These are phyloP conservation scores for Orbilia brochopaga DNA, from an alignment of 2,329 filamentous ascomycete genomes.

Conservation along the genomic window DNA sequence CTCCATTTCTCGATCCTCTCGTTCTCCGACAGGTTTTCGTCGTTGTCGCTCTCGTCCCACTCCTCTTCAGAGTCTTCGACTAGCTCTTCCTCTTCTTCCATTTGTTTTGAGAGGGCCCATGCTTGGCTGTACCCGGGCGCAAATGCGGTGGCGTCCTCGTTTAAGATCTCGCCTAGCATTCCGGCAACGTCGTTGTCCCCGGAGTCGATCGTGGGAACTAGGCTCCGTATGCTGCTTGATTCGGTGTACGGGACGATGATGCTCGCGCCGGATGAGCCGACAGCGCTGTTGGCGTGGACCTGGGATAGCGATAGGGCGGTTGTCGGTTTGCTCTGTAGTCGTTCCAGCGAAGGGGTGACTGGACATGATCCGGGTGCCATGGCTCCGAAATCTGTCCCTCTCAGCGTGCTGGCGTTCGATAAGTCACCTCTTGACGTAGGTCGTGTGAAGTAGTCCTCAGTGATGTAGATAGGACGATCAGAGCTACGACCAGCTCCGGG, in stretches of 20 bases:
- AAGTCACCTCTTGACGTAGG: slow-evolving; percentile 29
- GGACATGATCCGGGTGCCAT: slow-evolving; percentile 33
- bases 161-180: slow-evolving; percentile 55
- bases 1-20: slow-evolving; percentile 76
- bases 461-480: slow-evolving; percentile 26
- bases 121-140: slow-evolving; percentile 33
- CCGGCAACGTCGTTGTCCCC: slow-evolving; percentile 55
- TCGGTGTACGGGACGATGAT: slow-evolving; percentile 47
- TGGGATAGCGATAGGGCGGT: slow-evolving; percentile 48
- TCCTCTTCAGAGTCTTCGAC: slow-evolving; percentile 53
- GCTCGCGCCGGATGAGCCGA: slow-evolving; percentile 35
- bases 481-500: background rate
- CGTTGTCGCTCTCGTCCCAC: slow-evolving; percentile 54
- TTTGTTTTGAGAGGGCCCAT: slow-evolving; percentile 39
- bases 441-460: slow-evolving; percentile 42
- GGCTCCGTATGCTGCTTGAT: slow-evolving; percentile 53
- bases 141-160: slow-evolving; percentile 52
- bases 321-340: slow-evolving; percentile 46
- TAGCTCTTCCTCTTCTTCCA: slow-evolving; percentile 45
- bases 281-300: slow-evolving; percentile 40
- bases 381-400: slow-evolving; percentile 24
- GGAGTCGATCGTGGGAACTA: slow-evolving; percentile 53
- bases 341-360: slow-evolving; percentile 43
- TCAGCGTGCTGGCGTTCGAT: slow-evolving; percentile 32
- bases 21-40: slow-evolving; percentile 60